Evolutionary conservation across 208 protist genomes (phyloP), one percentile per base, ranked within the genome.

Genomic region (Balamuthia mandrillaris): DNA sequence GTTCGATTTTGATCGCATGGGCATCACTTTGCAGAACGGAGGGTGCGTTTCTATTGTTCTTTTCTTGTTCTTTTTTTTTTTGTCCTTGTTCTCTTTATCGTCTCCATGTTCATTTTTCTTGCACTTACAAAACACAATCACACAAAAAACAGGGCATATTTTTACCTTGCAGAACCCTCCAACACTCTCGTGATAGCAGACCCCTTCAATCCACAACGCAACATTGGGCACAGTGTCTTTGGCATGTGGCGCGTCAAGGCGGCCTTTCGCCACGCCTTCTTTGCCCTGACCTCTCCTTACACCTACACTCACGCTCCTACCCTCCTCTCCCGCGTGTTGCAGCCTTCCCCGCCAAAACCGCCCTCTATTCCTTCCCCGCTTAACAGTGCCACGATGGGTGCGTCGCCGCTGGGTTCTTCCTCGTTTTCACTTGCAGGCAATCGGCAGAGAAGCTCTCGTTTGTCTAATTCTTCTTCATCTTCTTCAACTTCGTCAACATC

Each of bases 221-320:
- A 81, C 33, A 81, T 81, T 54, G 72, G 72, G n/a, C 72, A 81
- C 47, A 81, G 72, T 31, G 72, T 81, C 2, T 81, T 81, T 61
- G 72, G 72, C 21, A 81, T 81, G 72, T 81, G 72, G 72, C 72
- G 49, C 21, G 72, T 81, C 18, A 81, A 81, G 72, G 72, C 72
- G 12, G 72, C 72, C 12, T 81, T 81, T 35, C 54, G 60, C 29
- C 18, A 81, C 18, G 72, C 72, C 72, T 81, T 81, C 72, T 49
- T 61, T 49, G 37, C 72, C 24, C 72, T 81, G 10, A 81, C 60
- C 31, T 81, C 72, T 14, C 72, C 72, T 21, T 81, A 81, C 72
- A 81, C 72, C 72, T 61, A 42, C 72, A 81, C 54, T 49, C 60
- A 61, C 37, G 72, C 72, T 0, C 72, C 72, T 31, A 81, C 72